Base-by-base conservation (phyloP, 495 filamentous ascomycete species). In the Neurospora hispaniola region DNA sequence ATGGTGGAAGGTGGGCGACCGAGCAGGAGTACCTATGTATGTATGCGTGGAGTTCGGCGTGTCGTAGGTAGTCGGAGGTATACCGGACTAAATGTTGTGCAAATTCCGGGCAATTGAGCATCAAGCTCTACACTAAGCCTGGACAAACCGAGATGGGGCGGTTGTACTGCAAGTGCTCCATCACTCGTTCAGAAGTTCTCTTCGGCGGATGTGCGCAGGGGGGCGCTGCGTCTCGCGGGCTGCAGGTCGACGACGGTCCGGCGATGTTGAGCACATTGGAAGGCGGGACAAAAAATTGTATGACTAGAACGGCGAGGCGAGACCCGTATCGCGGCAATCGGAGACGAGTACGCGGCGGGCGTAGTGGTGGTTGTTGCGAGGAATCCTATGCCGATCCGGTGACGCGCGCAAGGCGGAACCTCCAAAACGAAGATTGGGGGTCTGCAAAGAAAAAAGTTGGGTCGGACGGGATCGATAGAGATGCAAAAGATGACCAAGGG, bases 231-330 rank as follows among this genome's bases (percentile, higher is more conserved):
- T 59, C 72, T 73, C 74, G 76, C 74, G 76, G 78, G 73, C 69
- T 73, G 74, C 75, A 72, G 73, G 70, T 71, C 27, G 35, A 69
- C 46, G 69, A 70, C 75, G 68, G 74, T 75, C 54, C 54, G 54
- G 54, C 48, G 71, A 68, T 76, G 73, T 62, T 71, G 74, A 73
- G 77, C 77, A 77, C 79, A 80, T 80, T 81, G 79, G 75, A 73
- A 72, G 69, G 39, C 20, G 70, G 69, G 23, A 72, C 73, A 59
- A 59, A 18, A 42, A 70, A 41, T 35, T 66, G 54, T 66, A 35
- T 35, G 54, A 66, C 54, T 66, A 66, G 54, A 66, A 66, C 54
- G 54, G 54, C 54, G 54, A 66, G 27, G 54, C 54, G 54, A 66
- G 54, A 66, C 54, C 54, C 54, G 54, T 66, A 66, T 35, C 54